Evolutionary conservation across 73 alveolate species (phyloP).

Genomic region (Symbiodinium natans): DNA sequence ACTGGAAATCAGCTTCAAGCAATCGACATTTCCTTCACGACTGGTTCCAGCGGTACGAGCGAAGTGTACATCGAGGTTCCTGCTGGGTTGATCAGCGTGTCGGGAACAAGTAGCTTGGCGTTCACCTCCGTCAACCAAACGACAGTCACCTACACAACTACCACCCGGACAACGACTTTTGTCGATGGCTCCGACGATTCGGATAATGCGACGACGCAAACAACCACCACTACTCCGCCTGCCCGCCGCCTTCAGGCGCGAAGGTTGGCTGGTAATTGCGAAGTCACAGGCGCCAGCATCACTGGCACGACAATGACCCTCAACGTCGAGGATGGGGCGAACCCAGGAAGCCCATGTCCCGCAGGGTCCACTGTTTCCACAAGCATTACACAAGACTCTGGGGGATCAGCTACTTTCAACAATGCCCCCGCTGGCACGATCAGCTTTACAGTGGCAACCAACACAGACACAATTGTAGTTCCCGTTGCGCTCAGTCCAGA

Average conservation of each 20-base stretch:
- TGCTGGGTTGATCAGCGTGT: not conserved
- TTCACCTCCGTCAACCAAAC: not conserved
- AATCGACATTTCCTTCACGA: not conserved
- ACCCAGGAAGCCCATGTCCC: not conserved
- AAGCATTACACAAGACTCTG: not conserved
- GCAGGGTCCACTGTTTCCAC: not conserved
- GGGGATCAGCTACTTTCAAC: not conserved
- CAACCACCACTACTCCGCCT: not conserved
- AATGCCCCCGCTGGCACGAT: constrained; percentile 7
- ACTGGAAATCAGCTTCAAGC: not conserved
- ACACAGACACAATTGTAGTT: not conserved
- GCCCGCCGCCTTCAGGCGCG: not conserved
- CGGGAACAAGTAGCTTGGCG: not conserved
- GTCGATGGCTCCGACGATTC: not conserved
- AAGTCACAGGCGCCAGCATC: not conserved
- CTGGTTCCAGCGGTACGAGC: not conserved
- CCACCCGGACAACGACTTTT: not conserved
- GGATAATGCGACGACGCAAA: not conserved
- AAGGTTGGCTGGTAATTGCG: not conserved
- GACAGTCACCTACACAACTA: not conserved
- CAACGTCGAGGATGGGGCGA: not conserved
- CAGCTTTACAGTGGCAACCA: not conserved
- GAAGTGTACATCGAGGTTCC: not conserved
- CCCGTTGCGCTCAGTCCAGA: not conserved
- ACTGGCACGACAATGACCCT: not conserved